Evolutionary conservation across 1,284 basidiomycete species (phyloP).

Genomic region (Leccinum pachyderme): DNA sequence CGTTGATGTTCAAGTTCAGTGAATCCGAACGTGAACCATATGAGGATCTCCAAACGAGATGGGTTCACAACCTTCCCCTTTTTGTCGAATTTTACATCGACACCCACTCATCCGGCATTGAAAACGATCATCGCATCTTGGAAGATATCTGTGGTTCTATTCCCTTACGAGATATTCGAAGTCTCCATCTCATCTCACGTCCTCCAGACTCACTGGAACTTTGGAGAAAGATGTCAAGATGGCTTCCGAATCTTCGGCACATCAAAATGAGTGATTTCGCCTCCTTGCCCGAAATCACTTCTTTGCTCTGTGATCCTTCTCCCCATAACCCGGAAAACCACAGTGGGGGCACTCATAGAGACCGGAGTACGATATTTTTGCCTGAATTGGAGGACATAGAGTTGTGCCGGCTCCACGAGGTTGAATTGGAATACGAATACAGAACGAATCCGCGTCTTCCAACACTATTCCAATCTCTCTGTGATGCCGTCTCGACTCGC

Average conservation of each 20-base stretch:
- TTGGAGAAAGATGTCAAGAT: background rate
- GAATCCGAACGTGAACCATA: background rate
- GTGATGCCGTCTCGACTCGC: background rate
- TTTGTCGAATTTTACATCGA: background rate
- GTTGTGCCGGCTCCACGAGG: background rate
- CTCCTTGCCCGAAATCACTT: background rate
- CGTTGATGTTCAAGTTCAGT: background rate
- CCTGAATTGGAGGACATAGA: background rate
- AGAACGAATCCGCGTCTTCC: background rate
- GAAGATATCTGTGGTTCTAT: background rate
- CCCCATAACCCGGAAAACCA: too few species aligned
- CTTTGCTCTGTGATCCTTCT: background rate
- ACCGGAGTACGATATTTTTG: background rate
- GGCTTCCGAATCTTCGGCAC: background rate
- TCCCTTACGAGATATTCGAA: background rate
- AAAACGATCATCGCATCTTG: background rate
- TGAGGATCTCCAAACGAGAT: background rate
- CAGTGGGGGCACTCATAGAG: too few species aligned
- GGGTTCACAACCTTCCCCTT: background rate
- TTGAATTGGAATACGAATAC: background rate
- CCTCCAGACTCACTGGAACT: background rate
- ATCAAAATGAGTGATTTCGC: background rate
- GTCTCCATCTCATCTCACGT: background rate
- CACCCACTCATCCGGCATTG: background rate
- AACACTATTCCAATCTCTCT: background rate